Base-by-base conservation (phyloP, 148 eudicot species). In the Diospyros kaki region DNA sequence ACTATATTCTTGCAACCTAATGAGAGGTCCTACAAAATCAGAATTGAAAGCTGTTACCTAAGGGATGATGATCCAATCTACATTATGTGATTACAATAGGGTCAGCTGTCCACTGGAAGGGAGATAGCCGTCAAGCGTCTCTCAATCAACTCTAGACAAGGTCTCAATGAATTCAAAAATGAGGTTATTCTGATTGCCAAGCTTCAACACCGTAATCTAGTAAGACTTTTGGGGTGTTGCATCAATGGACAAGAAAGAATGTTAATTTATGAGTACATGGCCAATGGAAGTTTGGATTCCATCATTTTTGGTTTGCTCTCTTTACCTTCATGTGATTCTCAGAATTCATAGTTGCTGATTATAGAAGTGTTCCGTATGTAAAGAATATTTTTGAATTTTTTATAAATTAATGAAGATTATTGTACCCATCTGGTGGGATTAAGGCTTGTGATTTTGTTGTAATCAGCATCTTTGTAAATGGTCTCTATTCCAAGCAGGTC, bases 171-270 rank as follows among this genome's bases (percentile, higher is more conserved):
- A 46, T 72, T 72, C 13, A 72, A 72, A 18, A 72, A 59, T 59
- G 75, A 72, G 38, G 75, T 72, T 4, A 59, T 59, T 7, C 59
- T 72, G 65, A 72, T 72, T 18, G 66, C 64, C 11, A 59, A 72
- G 9, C 65, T 72, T n/a, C 75, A 72, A 59, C 75, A 72, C 41
- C 51, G 75, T 45, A 72, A 72, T 59, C 75, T 72, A 7, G 66
- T 59, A n/a, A 43, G 55, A 66, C 75, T 72, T 40, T 45, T 72
- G 65, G 75, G 75, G 14, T 72, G 75, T 56, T 56, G 60, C 13
- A 15, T 56, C 13, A 10, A 56, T 56, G 10, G 13, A 15, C 12
- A 56, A 10, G 60, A 56, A 10, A 56, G 60, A 56, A 56, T 56
- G 60, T 56, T 56, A 56, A 15, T 56, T 56, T 56, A 56, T 56